Percentiles rank a stretch among this genome's conserved stretches.
These are phyloP conservation scores for Ceratocystis huliohia DNA, from an alignment of 2,329 filamentous ascomycete genomes.

Conservation along the genomic window DNA sequence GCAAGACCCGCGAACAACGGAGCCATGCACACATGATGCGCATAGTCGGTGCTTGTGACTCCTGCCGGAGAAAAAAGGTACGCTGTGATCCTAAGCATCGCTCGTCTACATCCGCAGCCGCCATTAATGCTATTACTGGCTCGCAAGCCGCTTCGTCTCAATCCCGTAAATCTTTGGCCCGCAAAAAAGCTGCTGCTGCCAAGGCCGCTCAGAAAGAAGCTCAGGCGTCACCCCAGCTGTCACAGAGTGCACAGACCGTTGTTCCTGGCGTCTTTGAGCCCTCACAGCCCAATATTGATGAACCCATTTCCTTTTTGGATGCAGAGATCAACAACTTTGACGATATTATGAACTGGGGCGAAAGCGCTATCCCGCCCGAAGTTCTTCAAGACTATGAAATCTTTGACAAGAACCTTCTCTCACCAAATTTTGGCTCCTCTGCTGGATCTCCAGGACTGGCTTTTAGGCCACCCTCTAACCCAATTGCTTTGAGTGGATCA, in stretches of 20 bases:
- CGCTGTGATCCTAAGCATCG: constrained; percentile 49
- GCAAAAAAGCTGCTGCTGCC: background rate
- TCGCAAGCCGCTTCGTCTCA: background rate
- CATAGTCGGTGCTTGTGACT: constrained; percentile 54
- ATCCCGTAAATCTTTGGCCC: background rate
- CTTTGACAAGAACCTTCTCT: background rate
- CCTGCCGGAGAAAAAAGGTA: constrained; percentile 50
- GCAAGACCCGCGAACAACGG: constrained; percentile 55
- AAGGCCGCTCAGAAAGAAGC: background rate
- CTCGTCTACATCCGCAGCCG: constrained; percentile 24
- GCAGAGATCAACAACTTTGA: background rate
- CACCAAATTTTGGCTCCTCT: background rate
- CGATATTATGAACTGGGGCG: background rate
- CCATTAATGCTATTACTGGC: constrained; percentile 22
- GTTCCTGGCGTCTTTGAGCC: background rate
- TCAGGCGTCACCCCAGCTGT: background rate
- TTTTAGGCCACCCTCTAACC: background rate
- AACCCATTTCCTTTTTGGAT: background rate
- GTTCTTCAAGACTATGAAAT: background rate
- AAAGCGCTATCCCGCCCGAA: background rate
- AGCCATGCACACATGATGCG: constrained; percentile 55
- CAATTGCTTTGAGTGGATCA: background rate
- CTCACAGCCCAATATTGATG: background rate
- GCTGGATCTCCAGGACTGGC: background rate
- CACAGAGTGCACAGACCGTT: background rate